Evolutionary conservation across 2,329 filamentous ascomycete genomes (phyloP), one percentile per base, ranked within the genome.

Genomic region (Tothia fuscella): DNA sequence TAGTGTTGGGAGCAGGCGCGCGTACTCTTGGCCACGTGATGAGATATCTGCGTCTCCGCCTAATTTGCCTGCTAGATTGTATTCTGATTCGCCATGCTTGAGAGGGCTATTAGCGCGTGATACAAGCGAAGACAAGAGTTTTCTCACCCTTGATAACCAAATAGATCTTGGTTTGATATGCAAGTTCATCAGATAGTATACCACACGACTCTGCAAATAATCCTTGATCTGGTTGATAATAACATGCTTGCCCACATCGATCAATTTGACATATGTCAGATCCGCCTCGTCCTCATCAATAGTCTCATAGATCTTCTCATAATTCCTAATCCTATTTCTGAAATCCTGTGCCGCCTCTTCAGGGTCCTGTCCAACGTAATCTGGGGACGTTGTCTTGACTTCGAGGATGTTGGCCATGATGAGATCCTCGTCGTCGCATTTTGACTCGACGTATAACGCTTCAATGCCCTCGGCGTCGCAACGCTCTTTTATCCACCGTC

Each of bases 401-500:
- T 95, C 88, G 50, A 88, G 78, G 50, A 98, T 95, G 61, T 98
- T 98, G 68, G 80, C 84, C 87, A 95, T 94, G 65, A 98, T 94
- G 50, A 96, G 68, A 33, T 89, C 82, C 59, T 96, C 88, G 51
- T 95, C 81, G 56, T 98, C 89, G 60, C 91, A 98, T 58, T 91
- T 93, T 52, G 85, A 93, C 68, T 98, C 91, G 36, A 98, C 91
- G 52, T 93, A 98, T 36, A 98, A 68, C 7, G 93, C 88, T 57
- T 95, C 87, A 46, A 96, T 80, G 42, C 79, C 78, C 49, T 89
- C 78, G 10, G 72, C 70, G 6, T 72, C 68, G 59, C 88, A 91
- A 36, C 74, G 72, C 47, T 95, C 80, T 51, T 85, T 72, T 54
- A 98, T 91, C 91, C 91, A 98, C 56, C 81, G 78, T 49, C 91